These are phyloP conservation scores for Trichophyton rubrum DNA, from an alignment of 2,329 filamentous ascomycete species.

Conservation along the genomic window DNA sequence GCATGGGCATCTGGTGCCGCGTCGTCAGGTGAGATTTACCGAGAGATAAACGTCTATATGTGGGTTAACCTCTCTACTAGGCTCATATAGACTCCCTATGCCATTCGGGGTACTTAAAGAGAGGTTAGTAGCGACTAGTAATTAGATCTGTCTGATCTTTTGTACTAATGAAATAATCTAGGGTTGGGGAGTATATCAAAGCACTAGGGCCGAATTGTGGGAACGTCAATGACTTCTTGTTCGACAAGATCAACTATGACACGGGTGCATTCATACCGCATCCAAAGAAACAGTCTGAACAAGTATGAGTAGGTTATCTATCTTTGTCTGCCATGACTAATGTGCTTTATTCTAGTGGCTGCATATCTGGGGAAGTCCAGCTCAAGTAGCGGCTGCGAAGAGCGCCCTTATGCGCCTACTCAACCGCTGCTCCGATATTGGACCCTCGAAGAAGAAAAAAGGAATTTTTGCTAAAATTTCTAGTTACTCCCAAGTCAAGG, in stretches of 20 bases:
- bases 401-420: conserved; percentile 14
- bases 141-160: not conserved
- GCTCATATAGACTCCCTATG: conserved; percentile 5
- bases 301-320: conserved; percentile 12
- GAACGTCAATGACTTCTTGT: conserved; percentile 7
- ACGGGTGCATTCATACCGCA: conserved; percentile 20
- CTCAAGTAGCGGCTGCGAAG: conserved; percentile 17
- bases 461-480: conserved; percentile 19
- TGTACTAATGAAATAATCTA: not conserved
- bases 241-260: conserved; percentile 19
- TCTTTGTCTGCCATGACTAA: not conserved
- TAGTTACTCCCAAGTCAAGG: conserved; percentile 18
- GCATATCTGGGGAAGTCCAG: conserved; percentile 19
- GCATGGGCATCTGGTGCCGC: not conserved
- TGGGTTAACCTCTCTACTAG: not conserved
- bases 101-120: conserved; percentile 5
- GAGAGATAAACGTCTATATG: not conserved
- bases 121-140: conserved; percentile 1
- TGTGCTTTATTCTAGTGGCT: conserved; percentile 14
- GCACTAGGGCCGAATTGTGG: not conserved
- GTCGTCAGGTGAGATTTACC: not conserved
- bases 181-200: conserved; percentile 1
- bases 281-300: conserved; percentile 16
- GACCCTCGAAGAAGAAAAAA: conserved; percentile 12
- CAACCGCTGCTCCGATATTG: conserved; percentile 6